Evolutionary conservation across 768 basidiomycete genomes (phyloP), one percentile per base, ranked within the genome.

Genomic region (Suillus decipiens): DNA sequence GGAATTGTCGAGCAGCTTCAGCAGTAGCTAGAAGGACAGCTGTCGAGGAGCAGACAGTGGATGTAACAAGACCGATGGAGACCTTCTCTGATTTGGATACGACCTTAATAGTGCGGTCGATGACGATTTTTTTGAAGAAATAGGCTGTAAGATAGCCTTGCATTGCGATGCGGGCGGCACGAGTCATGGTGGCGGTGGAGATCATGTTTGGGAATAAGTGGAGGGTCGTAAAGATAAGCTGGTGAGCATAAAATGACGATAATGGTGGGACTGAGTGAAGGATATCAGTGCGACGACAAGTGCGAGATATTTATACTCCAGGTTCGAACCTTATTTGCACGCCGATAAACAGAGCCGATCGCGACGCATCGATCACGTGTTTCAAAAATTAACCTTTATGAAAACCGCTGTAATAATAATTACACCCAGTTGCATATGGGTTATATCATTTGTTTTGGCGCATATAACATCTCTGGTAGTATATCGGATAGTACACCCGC

Each of bases 401-500:
- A n/a, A n/a, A n/a, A n/a, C n/a, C n/a, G n/a, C n/a, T n/a, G n/a
- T n/a, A n/a, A n/a, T n/a, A n/a, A n/a, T n/a, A n/a, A n/a, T n/a
- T n/a, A n/a, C n/a, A n/a, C n/a, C n/a, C n/a, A n/a, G n/a, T n/a
- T n/a, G n/a, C n/a, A n/a, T n/a, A n/a, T n/a, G n/a, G n/a, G n/a
- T n/a, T n/a, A n/a, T n/a, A n/a, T n/a, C n/a, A n/a, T 28, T 9
- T 19, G 17, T 41, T 28, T 57, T 17, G 1, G 5, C 5, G 0
- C 1, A 0, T 11, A 10, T 9, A 12, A 66, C 15, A 15, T 66
- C 67, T 69, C 62, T 69, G 70, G 65, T 66, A 71, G 69, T 75
- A 75, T 76, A 76, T 76, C 75, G 75, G 75, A 71, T 75, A 76
- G 75, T 76, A 76, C 75, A 76, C 73, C 75, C 75, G 75, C 75